phyloP scores from a whole-genome alignment of 192 early-diverging fungal species.

The Diversispora epigaea region DNA sequence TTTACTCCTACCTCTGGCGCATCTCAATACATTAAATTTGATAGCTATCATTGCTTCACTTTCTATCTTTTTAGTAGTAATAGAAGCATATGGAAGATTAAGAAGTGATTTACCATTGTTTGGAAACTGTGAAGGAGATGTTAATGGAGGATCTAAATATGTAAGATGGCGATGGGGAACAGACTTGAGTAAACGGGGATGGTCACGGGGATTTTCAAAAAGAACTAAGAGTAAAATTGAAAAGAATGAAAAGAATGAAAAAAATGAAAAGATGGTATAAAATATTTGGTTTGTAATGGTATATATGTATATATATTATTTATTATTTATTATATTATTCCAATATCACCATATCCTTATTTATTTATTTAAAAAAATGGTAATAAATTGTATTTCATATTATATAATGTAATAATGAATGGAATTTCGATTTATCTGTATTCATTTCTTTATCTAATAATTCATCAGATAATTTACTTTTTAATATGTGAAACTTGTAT shows the following conservation, averaged over 20 bases:
- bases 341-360: too few relatives aligned
- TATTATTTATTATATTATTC: too few relatives aligned
- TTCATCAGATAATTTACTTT: too few relatives aligned
- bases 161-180: constrained; percentile 28
- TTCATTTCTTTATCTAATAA: too few relatives aligned
- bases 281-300: too few relatives aligned
- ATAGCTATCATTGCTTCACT: neutral
- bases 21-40: constrained; percentile 21
- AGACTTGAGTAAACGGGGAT: neutral
- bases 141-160: constrained; percentile 1
- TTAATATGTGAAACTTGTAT: too few relatives aligned
- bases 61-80: constrained; percentile 18
- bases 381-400: too few relatives aligned
- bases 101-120: constrained; percentile 18
- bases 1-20: constrained; percentile 25
- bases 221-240: neutral
- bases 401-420: too few relatives aligned
- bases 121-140: constrained; percentile 10
- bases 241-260: too few relatives aligned
- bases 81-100: constrained; percentile 35
- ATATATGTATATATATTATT: too few relatives aligned
- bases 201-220: constrained; percentile 12
- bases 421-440: too few relatives aligned
- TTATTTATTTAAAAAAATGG: too few relatives aligned
- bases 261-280: neutral